Evolutionary conservation across 768 basidiomycete species (phyloP).

Genomic region (Leucocoprinus leucothites): DNA sequence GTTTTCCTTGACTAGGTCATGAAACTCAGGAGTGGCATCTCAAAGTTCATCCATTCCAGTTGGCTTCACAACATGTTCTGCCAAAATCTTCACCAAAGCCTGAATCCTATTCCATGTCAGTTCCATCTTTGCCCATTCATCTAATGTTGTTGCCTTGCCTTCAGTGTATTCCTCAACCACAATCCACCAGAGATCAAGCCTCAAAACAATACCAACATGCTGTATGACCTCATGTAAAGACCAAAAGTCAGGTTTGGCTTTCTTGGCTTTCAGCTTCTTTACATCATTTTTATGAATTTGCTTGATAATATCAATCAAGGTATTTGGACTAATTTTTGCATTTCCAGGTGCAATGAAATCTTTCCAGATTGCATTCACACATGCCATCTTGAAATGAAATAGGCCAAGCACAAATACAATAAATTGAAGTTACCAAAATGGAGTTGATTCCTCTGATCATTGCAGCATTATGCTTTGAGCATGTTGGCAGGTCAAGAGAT

Average conservation of each 20-base stretch:
- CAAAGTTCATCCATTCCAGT: neutral
- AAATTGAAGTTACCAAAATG: constrained; percentile 25
- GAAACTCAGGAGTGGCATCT: neutral
- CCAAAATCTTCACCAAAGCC: neutral
- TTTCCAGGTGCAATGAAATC: constrained; percentile 19
- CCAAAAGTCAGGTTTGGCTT: constrained; percentile 30
- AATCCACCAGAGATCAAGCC: constrained; percentile 28
- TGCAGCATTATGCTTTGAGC: neutral
- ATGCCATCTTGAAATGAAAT: constrained; percentile 33
- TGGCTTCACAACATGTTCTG: neutral
- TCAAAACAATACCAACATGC: constrained; percentile 22
- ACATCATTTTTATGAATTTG: neutral
- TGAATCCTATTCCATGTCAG: neutral
- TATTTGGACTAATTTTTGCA: constrained; percentile 25
- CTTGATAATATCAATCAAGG: neutral
- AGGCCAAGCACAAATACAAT: constrained; percentile 30
- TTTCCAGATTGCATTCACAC: constrained; percentile 28
- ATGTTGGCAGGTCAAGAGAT: neutral
- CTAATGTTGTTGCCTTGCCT: too few species aligned
- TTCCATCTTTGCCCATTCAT: neutral
- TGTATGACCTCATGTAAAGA: constrained; percentile 32
- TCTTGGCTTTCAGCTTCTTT: constrained; percentile 10
- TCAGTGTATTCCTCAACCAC: constrained; percentile 9
- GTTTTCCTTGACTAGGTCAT: neutral
- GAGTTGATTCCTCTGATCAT: constrained; percentile 20